Conservation (phyloP, 2,329 filamentous ascomycete genomes). For the Cladorrhinum sp. region DNA sequence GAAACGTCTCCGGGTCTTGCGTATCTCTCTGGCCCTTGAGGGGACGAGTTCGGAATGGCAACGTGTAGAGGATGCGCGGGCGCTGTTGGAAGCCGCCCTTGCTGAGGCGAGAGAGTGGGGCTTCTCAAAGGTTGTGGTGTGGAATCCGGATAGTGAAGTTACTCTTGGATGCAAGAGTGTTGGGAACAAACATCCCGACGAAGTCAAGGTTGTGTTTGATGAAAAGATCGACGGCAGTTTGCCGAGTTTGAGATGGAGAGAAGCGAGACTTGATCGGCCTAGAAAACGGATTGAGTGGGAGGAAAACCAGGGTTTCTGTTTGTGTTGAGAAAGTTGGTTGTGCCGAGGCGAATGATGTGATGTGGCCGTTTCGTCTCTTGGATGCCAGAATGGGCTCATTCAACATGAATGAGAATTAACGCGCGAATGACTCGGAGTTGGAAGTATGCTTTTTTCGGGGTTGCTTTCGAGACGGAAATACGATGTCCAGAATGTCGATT, state of each 20-base stretch:
- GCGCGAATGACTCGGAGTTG: neutral
- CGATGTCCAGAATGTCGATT: neutral
- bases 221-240: slow-evolving; percentile 33
- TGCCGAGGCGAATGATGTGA: neutral
- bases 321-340: slow-evolving; percentile 25
- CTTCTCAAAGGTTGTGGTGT: slow-evolving; percentile 35
- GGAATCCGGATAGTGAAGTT: slow-evolving; percentile 36
- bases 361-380: neutral
- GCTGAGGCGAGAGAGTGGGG: slow-evolving; percentile 34
- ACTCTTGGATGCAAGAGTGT: slow-evolving; percentile 30
- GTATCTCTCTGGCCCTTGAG: slow-evolving; percentile 23
- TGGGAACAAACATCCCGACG: slow-evolving; percentile 39
- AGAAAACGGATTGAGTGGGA: slow-evolving; percentile 31
- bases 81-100: slow-evolving; percentile 34
- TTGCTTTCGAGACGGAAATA: neutral
- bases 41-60: slow-evolving; percentile 16
- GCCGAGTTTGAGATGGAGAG: slow-evolving; percentile 37
- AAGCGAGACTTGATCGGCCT: slow-evolving; percentile 21
- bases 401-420: neutral
- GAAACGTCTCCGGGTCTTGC: slow-evolving; percentile 32
- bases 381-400: neutral
- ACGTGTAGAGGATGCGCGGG: slow-evolving; percentile 27
- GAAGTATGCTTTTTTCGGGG: neutral
- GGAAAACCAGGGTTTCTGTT: slow-evolving; percentile 33
- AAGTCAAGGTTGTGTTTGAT: slow-evolving; percentile 31